These are phyloP conservation scores for Leishmania lainsoni DNA, from an alignment of 208 protist genomes.

Conservation along the genomic window DNA sequence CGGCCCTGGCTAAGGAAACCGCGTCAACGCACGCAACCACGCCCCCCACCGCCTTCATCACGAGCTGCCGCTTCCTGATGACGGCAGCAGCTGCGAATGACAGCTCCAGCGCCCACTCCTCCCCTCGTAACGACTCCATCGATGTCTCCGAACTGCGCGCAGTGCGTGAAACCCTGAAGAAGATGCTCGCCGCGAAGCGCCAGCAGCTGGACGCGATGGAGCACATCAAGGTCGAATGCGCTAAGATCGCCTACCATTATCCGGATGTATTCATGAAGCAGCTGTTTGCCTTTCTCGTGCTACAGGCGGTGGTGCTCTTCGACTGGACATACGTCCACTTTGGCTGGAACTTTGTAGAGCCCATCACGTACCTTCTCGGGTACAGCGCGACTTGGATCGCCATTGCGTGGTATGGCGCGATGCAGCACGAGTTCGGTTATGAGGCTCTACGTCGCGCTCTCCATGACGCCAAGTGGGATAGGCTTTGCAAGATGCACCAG, in stretches of 20 bases:
- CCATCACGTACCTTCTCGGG: slow-evolving; percentile 85
- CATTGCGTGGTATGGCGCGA: slow-evolving; percentile 63
- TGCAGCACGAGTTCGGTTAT: slow-evolving; percentile 59
- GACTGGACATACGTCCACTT: slow-evolving; percentile 87
- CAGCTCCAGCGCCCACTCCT: background rate
- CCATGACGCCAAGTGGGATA: slow-evolving; percentile 5
- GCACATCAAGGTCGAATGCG: slow-evolving; percentile 34
- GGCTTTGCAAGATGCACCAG: slow-evolving; percentile 33
- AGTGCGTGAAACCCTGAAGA: slow-evolving; percentile 41
- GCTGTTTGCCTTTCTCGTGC: slow-evolving; percentile 48
- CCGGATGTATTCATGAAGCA: slow-evolving; percentile 31
- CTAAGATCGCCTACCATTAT: slow-evolving; percentile 29
- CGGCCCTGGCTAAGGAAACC: background rate
- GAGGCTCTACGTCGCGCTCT: slow-evolving; percentile 41
- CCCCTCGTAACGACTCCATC: background rate
- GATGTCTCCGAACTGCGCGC: slow-evolving; percentile 26
- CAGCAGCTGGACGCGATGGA: slow-evolving; percentile 37
- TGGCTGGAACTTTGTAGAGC: slow-evolving; percentile 90
- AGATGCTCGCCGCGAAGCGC: slow-evolving; percentile 32
- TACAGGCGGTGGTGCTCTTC: slow-evolving; percentile 59
- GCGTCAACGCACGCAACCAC: background rate
- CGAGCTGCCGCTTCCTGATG: background rate
- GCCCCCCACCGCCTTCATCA: background rate
- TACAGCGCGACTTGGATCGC: slow-evolving; percentile 76
- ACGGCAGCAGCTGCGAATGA: background rate